phyloP scores from a whole-genome alignment of 306 rosid genomes.

The Ceratonia siliqua region DNA sequence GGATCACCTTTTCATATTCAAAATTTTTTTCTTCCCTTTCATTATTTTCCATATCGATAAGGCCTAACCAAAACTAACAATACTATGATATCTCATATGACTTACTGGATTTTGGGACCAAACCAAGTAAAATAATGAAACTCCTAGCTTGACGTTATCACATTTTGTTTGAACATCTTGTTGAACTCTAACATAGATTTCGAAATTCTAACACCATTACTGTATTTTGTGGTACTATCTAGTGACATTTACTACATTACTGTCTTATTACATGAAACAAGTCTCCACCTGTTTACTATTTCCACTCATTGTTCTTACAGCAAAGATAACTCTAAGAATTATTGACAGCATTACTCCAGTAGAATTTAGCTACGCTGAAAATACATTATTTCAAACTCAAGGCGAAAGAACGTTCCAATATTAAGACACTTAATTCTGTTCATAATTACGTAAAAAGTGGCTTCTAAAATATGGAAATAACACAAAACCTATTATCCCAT shows the following conservation, averaged over 20 bases:
- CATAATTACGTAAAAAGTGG: not conserved
- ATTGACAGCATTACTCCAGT: not conserved
- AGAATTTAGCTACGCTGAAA: not conserved
- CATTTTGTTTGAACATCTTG: not conserved
- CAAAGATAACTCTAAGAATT: not conserved
- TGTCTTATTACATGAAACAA: conserved; percentile 6
- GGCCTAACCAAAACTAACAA: conserved; percentile 4
- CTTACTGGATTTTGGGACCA: not conserved
- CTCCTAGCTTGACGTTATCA: not conserved
- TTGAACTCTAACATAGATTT: conserved; percentile 20
- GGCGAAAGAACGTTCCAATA: not conserved
- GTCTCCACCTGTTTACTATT: conserved; percentile 7
- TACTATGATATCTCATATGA: conserved; percentile 18
- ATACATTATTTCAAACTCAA: not conserved
- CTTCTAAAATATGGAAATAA: not conserved
- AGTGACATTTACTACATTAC: not conserved
- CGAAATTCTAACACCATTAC: not conserved
- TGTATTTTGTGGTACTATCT: conserved; percentile 4
- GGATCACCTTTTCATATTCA: conserved; percentile 9
- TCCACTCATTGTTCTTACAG: not conserved
- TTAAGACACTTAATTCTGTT: not conserved
- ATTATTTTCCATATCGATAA: conserved; percentile 1
- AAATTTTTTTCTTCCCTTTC: conserved; percentile 16
- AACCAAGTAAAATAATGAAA: not conserved
- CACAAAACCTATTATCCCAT: not conserved